A percentile compares a stretch with the other conserved stretches of the same genome.
Evolutionary conservation across 2,329 filamentous ascomycete species (phyloP).

Genomic region (Fusarium solani-melongenae): DNA sequence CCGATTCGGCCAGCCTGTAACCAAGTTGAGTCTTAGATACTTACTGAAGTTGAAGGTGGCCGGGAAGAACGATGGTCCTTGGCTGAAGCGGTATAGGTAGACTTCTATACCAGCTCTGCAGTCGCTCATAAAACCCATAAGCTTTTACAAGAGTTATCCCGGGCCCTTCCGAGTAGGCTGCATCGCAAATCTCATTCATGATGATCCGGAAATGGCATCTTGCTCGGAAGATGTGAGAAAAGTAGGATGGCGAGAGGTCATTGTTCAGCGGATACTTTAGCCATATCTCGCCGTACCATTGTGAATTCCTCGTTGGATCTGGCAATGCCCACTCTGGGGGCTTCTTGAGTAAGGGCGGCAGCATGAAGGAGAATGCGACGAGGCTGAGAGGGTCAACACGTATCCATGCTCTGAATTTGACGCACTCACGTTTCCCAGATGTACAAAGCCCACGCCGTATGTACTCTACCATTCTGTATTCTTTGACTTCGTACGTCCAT

Average conservation of each 20-base stretch:
- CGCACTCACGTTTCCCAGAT: conserved; percentile 47
- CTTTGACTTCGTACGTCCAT: conserved; percentile 28
- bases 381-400: conserved; percentile 24
- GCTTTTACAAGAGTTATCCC: conserved; percentile 31
- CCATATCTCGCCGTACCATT: conserved; percentile 52
- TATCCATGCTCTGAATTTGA: rapidly evolving
- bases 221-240: conserved; percentile 37
- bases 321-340: conserved; percentile 48
- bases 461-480: conserved; percentile 32
- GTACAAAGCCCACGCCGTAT: conserved; percentile 51
- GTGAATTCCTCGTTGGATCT: conserved; percentile 29
- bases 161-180: conserved; percentile 24
- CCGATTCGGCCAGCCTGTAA: neutral
- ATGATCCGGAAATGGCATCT: neutral
- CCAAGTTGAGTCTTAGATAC: conserved; percentile 7
- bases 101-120: conserved; percentile 44
- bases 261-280: conserved; percentile 48
- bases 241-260: conserved; percentile 32
- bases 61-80: conserved; percentile 46
- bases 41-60: conserved; percentile 52
- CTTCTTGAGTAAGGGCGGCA: conserved; percentile 42
- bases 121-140: conserved; percentile 24
- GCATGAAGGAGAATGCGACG: conserved; percentile 39
- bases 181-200: conserved; percentile 27
- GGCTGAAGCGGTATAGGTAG: conserved; percentile 44